Evolutionary conservation across 768 basidiomycete species (phyloP), one percentile per base, ranked within the genome.

Genomic region (Leccinellum rugosiceps): DNA sequence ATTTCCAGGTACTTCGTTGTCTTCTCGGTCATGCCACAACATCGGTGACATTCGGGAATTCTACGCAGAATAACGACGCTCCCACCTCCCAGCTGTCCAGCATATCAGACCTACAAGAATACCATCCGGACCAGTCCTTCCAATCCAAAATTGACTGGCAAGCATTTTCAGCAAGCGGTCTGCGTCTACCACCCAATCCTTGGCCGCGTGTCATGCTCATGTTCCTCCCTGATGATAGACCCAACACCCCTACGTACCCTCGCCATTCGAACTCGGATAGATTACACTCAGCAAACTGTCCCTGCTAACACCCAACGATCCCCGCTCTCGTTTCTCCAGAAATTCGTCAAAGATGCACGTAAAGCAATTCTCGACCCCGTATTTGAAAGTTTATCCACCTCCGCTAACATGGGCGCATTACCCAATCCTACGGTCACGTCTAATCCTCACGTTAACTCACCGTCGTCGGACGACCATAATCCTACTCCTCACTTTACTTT

Each of bases 131-230:
- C 1, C 65, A 82, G 6, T 61, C 62, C 51, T 64, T 70, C 32
- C 82, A 83, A 4, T 67, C 77, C 56, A 76, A 77, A 31, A 74
- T 90, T 47, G 76, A 90, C 60, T 92, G 89, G 90, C 69, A 77
- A 11, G 64, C 80, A 1, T 90, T 84, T 65, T 74, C 78, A 10
- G 74, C 76, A 6, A 75, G 76, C 63, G 87, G 88, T 90, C 66
- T 50, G 76, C 68, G 19, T 35, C 55, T 25, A 21, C 45, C 49
- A 49, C 25, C 34, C 48, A 45, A 43, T 43, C 28, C 28, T 23
- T 47, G 48, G 15, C 21, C 31, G 14, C 48, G 46, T 50, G 30
- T 50, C 43, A 17, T 50, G 26, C 65, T 68, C 50, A 63, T 15
- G 17, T 57, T 26, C 47, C 45, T 48, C 26, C 28, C 21, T 6